phyloP scores from a whole-genome alignment of 495 filamentous ascomycete species.

The Pseudotulostoma volvatum region DNA sequence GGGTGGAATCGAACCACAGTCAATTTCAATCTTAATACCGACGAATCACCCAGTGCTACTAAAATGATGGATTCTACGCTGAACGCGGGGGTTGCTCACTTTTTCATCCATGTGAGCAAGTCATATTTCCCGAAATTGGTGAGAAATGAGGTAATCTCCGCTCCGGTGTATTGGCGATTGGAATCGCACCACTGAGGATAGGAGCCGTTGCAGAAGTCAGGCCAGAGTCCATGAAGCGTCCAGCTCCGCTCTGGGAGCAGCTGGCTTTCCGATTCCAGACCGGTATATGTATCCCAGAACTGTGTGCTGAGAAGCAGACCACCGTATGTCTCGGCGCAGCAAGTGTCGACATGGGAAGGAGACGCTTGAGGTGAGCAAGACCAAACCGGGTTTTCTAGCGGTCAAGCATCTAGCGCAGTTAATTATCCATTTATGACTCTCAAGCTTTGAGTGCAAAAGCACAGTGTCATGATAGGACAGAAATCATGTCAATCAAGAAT shows the following conservation, averaged over 20 bases:
- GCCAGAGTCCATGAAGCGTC: conserved; percentile 38
- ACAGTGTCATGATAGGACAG: too few relatives aligned
- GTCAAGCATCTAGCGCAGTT: too few relatives aligned
- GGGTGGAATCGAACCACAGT: too few relatives aligned
- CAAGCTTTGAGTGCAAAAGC: too few relatives aligned
- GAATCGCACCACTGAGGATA: conserved; percentile 40
- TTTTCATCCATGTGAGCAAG: conserved; percentile 34
- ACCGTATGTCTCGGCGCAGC: conserved; percentile 35
- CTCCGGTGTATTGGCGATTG: conserved; percentile 33
- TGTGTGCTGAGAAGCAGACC: conserved; percentile 34
- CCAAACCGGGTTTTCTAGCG: conserved; percentile 19
- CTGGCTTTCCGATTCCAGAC: conserved; percentile 30
- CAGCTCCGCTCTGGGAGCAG: conserved; percentile 27
- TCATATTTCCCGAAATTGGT: conserved; percentile 27
- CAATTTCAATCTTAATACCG: too few relatives aligned
- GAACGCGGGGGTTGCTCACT: too few relatives aligned
- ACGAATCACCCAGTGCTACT: too few relatives aligned
- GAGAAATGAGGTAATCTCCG: conserved; percentile 28
- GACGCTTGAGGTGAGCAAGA: conserved; percentile 30
- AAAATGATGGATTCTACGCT: too few relatives aligned
- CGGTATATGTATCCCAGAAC: conserved; percentile 37
- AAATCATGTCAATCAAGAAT: too few relatives aligned
- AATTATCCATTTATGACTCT: too few relatives aligned
- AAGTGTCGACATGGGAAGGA: conserved; percentile 27
- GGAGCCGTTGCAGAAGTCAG: conserved; percentile 31